Conservation (phyloP, 305 asterid genomes). For the Fraxinus angustifolia region DNA sequence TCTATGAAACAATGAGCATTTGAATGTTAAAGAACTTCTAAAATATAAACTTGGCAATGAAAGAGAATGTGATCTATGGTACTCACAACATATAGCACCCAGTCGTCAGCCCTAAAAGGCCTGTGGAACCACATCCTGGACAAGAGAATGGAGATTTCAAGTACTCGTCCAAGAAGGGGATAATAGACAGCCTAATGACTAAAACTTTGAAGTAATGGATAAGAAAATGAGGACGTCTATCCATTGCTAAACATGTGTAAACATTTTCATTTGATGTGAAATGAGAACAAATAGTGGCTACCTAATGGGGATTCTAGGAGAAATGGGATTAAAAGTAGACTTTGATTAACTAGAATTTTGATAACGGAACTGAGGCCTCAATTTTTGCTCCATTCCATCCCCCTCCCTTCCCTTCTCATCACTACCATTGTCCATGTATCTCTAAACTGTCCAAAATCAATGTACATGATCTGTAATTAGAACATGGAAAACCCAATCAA, state of each 20-base stretch:
- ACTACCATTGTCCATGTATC: not conserved
- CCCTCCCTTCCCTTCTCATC: not conserved
- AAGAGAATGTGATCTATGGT: constrained; percentile 7
- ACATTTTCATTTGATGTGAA: not conserved
- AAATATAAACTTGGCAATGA: not conserved
- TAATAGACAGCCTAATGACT: not conserved
- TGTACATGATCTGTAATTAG: not conserved
- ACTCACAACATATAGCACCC: constrained; percentile 92
- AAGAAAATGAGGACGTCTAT: constrained; percentile 6
- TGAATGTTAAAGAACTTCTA: constrained; percentile 5
- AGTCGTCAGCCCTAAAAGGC: constrained; percentile 85
- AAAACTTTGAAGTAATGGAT: not conserved
- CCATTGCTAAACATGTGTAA: not conserved
- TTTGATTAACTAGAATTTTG: not conserved
- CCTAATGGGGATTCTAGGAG: not conserved
- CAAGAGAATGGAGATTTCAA: constrained; percentile 22
- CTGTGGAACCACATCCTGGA: constrained; percentile 98
- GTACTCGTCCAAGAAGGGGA: constrained; percentile 3
- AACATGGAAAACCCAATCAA: not conserved
- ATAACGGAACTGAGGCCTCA: not conserved
- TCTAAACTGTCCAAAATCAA: not conserved
- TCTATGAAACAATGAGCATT: constrained; percentile 35
- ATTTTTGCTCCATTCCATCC: not conserved
- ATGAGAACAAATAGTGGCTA: not conserved
- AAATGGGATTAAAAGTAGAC: not conserved